Evolutionary conservation across 1,139 yeast species (phyloP).

Genomic region (Suhomyces anneliseae): DNA sequence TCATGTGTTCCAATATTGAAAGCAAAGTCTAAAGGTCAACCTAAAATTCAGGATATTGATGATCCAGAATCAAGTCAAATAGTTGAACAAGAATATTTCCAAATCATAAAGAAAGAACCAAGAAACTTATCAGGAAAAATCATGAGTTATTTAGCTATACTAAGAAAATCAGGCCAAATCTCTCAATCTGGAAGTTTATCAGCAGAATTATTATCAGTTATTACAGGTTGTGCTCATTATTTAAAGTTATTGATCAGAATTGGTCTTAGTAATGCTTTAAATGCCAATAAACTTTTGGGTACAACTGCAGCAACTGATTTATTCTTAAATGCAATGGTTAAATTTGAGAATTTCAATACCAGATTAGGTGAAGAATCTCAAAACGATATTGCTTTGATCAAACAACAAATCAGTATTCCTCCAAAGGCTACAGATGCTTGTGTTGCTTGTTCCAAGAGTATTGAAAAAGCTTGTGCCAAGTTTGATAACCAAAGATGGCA

Average conservation of each 20-base stretch:
- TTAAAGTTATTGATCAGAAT: constrained; percentile 79
- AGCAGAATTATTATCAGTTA: constrained; percentile 66
- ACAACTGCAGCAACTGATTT: constrained; percentile 63
- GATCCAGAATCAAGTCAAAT: constrained; percentile 12
- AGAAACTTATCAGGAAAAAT: constrained; percentile 78
- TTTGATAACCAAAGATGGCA: constrained; percentile 79
- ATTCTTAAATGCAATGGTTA: constrained; percentile 55
- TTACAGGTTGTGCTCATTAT: constrained; percentile 92
- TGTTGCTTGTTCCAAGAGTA: constrained; percentile 64
- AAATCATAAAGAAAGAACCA: constrained; percentile 67
- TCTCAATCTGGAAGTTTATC: constrained; percentile 60
- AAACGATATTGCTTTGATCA: constrained; percentile 42
- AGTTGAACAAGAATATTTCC: constrained; percentile 24
- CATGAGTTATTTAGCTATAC: constrained; percentile 73
- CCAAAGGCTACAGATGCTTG: constrained; percentile 79
- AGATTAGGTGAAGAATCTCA: constrained; percentile 10
- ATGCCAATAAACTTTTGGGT: constrained; percentile 57
- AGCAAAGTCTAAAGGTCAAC: constrained; percentile 8
- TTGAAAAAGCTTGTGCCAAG: constrained; percentile 77
- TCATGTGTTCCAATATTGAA: constrained; percentile 14
- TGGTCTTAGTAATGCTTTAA: constrained; percentile 75
- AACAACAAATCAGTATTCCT: constrained; percentile 44
- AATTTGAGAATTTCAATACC: constrained; percentile 40
- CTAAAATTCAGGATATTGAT: constrained; percentile 4
- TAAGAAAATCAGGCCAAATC: constrained; percentile 54